Conservation (phyloP, 2,329 filamentous ascomycete genomes). For the Paecilomyces dactylethromorphus region DNA sequence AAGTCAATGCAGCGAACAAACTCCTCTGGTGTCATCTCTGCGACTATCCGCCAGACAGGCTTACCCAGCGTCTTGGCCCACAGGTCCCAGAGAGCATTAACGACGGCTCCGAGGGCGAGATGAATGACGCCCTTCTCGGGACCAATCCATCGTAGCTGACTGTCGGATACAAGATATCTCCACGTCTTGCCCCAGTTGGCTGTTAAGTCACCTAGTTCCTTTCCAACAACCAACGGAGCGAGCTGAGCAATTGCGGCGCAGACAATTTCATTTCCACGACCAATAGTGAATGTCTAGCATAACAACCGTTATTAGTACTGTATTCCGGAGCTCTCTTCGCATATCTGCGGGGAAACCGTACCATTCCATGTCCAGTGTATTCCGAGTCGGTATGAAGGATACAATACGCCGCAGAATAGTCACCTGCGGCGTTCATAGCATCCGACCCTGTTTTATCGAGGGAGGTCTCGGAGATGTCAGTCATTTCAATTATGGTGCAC, state of each 20-base stretch:
- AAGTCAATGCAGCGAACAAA: conserved; percentile 87
- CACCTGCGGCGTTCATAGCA: conserved; percentile 90
- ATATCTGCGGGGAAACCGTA: conserved; percentile 13
- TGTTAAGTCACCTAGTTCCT: conserved; percentile 69
- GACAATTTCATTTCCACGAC: conserved; percentile 84
- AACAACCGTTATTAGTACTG: not conserved
- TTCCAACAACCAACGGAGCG: conserved; percentile 67
- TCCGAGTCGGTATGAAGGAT: conserved; percentile 73
- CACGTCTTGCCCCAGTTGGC: conserved; percentile 81
- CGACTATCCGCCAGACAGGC: conserved; percentile 84
- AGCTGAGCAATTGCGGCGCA: conserved; percentile 77
- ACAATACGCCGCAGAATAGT: conserved; percentile 93
- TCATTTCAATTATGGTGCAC: conserved; percentile 1
- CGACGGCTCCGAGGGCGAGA: conserved; percentile 78
- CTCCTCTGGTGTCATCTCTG: conserved; percentile 84
- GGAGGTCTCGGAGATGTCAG: conserved; percentile 54
- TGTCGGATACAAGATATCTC: conserved; percentile 86
- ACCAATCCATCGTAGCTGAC: conserved; percentile 86
- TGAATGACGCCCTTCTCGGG: conserved; percentile 93
- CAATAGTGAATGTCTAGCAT: conserved; percentile 39
- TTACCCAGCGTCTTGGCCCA: conserved; percentile 83
- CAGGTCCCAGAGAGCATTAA: conserved; percentile 92
- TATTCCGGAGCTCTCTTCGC: not conserved
- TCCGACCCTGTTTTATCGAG: conserved; percentile 94
- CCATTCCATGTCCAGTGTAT: conserved; percentile 36